Evolutionary conservation across 1,284 basidiomycete species (phyloP).

Genomic region (Tilletia indica): DNA sequence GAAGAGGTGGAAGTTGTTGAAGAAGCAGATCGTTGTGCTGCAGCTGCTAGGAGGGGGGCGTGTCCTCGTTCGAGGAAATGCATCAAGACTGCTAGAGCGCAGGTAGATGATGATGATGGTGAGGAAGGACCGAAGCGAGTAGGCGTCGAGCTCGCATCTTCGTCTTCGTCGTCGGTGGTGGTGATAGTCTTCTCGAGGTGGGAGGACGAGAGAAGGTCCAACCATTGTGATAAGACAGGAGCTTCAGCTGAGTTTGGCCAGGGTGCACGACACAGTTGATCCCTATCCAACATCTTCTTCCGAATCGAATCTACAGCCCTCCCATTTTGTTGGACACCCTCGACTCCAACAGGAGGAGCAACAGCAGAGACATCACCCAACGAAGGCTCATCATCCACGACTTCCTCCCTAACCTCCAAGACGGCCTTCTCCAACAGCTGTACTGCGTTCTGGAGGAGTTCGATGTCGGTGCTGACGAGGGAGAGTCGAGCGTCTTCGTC

Average conservation of each 20-base stretch:
- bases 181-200: not conserved
- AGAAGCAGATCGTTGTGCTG: not conserved
- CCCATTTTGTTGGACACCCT: not conserved
- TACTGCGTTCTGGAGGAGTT: conserved; percentile 31
- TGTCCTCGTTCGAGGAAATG: conserved; percentile 5
- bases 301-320: not conserved
- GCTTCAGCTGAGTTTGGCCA: not conserved
- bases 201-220: not conserved
- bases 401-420: not conserved
- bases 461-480: conserved; percentile 36
- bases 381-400: not conserved
- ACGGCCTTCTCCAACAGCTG: conserved; percentile 35
- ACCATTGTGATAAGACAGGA: not conserved
- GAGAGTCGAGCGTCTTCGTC: conserved; percentile 11
- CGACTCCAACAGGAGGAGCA: not conserved
- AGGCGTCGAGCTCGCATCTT: not conserved
- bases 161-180: not conserved
- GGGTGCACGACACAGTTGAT: not conserved
- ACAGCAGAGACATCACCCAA: not conserved
- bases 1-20: not conserved
- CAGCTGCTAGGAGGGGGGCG: conserved; percentile 4
- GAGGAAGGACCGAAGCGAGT: not conserved
- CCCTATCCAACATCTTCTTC: conserved; percentile 3
- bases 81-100: not conserved
- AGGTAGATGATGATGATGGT: not conserved